Evolutionary conservation across 2,329 filamentous ascomycete species (phyloP).

Genomic region (Aspergillus hiratsukae): DNA sequence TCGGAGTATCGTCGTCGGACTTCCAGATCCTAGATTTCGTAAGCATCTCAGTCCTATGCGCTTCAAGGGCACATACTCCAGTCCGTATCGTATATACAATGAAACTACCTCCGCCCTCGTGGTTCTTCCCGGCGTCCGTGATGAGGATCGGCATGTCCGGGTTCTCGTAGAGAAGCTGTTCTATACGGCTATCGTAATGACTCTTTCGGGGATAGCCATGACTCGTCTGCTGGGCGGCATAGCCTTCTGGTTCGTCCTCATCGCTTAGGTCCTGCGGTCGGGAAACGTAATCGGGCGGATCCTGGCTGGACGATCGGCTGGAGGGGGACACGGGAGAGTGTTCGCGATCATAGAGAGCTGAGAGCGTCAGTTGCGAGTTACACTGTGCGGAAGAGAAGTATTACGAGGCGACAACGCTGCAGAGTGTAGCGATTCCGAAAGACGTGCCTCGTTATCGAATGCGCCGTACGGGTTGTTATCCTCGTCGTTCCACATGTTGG

Average conservation of each 20-base stretch:
- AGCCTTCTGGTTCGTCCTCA: conserved; percentile 54
- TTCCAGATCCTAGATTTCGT: conserved; percentile 70
- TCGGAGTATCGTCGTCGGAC: conserved; percentile 94
- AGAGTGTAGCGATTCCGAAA: conserved; percentile 64
- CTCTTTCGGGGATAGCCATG: conserved; percentile 58
- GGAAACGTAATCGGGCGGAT: conserved; percentile 55
- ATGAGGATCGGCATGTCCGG: conserved; percentile 87
- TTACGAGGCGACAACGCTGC: conserved; percentile 47
- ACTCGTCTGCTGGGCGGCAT: conserved; percentile 48
- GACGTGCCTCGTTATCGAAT: conserved; percentile 80
- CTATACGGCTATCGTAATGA: conserved; percentile 89
- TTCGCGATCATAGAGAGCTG: conserved; percentile 56
- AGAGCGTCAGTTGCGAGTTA: not conserved
- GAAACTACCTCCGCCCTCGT: conserved; percentile 84
- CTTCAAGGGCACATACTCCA: conserved; percentile 57
- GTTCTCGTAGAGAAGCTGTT: conserved; percentile 96
- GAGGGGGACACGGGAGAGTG: conserved; percentile 67
- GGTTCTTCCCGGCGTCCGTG: conserved; percentile 90
- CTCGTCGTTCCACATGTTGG: conserved; percentile 95
- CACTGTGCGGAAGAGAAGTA: conserved; percentile 24
- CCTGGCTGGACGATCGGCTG: conserved; percentile 65
- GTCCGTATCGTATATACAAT: conserved; percentile 98
- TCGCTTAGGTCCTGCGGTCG: conserved; percentile 53
- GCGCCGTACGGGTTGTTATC: conserved; percentile 97
- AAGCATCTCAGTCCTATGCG: conserved; percentile 5